Evolutionary conservation across 192 early-diverging fungal species (phyloP).

Genomic region (Linnemannia hyalina): DNA sequence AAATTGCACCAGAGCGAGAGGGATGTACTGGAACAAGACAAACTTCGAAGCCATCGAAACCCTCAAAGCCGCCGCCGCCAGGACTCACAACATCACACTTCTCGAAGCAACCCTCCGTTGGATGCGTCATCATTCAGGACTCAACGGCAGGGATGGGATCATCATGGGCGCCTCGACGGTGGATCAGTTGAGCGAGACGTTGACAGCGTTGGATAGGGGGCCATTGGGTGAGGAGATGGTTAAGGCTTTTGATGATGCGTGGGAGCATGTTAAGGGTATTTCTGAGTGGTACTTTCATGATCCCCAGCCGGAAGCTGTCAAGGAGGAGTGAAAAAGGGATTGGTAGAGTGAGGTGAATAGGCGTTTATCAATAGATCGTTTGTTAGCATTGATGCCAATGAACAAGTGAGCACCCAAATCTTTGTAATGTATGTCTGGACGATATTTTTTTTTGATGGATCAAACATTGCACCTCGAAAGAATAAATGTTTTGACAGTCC

Average conservation of each 20-base stretch:
- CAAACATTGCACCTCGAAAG: no score
- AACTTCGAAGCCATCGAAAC: conserved; percentile 64
- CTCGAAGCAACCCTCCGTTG: conserved; percentile 54
- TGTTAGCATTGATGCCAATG: no score
- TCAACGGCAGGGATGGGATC: conserved; percentile 26
- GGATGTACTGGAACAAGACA: conserved; percentile 54
- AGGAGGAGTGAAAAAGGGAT: no score
- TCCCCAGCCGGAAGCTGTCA: no score
- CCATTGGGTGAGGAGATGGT: conserved; percentile 62
- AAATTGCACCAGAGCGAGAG: not conserved
- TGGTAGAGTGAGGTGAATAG: no score
- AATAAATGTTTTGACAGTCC: no score
- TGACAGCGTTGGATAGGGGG: conserved; percentile 60
- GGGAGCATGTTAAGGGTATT: conserved; percentile 55
- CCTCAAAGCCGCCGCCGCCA: conserved; percentile 34
- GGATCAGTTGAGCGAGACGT: conserved; percentile 50
- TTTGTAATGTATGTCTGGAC: no score
- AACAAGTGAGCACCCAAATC: no score
- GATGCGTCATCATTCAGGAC: conserved; percentile 51
- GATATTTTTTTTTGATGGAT: no score
- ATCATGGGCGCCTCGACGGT: conserved; percentile 56
- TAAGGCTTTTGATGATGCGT: conserved; percentile 66
- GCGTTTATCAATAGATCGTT: no score
- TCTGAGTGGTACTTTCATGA: no score
- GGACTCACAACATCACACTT: conserved; percentile 21